These are phyloP conservation scores for Phanerodontia chrysosporium DNA, from an alignment of 768 basidiomycete species.

Conservation along the genomic window DNA sequence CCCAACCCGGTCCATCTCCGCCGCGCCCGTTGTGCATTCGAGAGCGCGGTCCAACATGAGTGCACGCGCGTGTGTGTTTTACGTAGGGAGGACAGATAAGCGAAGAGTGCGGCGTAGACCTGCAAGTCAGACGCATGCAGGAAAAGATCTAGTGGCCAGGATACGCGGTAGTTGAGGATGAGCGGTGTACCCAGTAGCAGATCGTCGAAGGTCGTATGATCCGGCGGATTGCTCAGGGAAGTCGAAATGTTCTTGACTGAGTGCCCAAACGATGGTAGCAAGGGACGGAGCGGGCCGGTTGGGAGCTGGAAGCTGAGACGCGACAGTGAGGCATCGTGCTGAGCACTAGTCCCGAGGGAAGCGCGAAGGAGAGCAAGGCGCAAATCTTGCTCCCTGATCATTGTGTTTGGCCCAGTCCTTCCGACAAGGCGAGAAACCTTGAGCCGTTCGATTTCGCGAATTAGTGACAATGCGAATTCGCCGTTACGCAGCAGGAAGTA, in stretches of 20 bases:
- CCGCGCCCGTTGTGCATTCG: slow-evolving; percentile 79
- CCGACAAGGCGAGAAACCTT: slow-evolving; percentile 73
- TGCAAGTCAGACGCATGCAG: slow-evolving; percentile 71
- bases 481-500: slow-evolving; percentile 89
- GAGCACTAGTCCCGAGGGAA: slow-evolving; percentile 83
- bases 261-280: slow-evolving; percentile 60
- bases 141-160: slow-evolving; percentile 91
- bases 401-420: slow-evolving; percentile 57
- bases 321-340: slow-evolving; percentile 76
- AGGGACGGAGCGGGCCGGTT: slow-evolving; percentile 75
- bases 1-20: slow-evolving; percentile 83
- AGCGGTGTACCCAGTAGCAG: slow-evolving; percentile 79
- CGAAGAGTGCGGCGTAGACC: slow-evolving; percentile 72
- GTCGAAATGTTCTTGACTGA: slow-evolving; percentile 33
- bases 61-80: slow-evolving; percentile 81
- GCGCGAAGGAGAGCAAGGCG: slow-evolving; percentile 84
- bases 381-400: slow-evolving; percentile 89
- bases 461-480: slow-evolving; percentile 79
- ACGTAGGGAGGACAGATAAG: slow-evolving; percentile 78
- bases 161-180: slow-evolving; percentile 61
- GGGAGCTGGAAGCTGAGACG: slow-evolving; percentile 74
- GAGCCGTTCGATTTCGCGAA: slow-evolving; percentile 82
- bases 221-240: slow-evolving; percentile 34
- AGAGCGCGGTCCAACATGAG: slow-evolving; percentile 80
- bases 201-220: slow-evolving; percentile 58